Evolutionary conservation across 352 stramenopile genomes (phyloP), one percentile per base, ranked within the genome.

Genomic region (Pythium chondricola): DNA sequence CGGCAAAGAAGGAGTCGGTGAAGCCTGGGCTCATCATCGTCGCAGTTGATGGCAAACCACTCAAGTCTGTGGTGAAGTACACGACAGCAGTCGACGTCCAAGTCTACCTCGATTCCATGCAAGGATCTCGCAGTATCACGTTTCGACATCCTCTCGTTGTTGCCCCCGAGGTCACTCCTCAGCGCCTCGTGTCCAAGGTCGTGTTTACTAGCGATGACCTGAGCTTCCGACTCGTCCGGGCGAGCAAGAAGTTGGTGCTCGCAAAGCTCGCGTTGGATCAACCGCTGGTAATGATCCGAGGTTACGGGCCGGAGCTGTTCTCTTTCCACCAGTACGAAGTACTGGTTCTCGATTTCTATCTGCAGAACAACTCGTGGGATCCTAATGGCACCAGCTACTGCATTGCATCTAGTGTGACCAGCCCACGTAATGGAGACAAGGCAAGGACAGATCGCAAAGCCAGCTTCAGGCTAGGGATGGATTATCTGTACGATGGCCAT

Each of bases 241-340:
- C 82, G 17, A 63, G 63, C 31, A 69, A 76, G 18, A 88, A 78
- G 33, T 61, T 59, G 27, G 63, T 91, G 1, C 55, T 95, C 2
- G 71, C 72, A 1, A 73, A 88, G 42, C 43, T 80, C 8, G 66
- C 74, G 36, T 41, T 92, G 16, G 64, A 74, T 24, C 52, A 63
- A 2, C 77, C 77, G 21, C 37, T 58, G 1, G 61, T 95, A 11
- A 44, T 56, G 4, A 85, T 95, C 36, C 63, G 67, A 41, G 84
- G 84, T 0, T 93, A 83, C 61, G 84, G 84, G 0, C 80, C 82
- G 0, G 74, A 71, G 21, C 63, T 93, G 13, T 95, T 93, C 43
- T 81, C 74, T 16, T 95, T 80, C 29, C 84, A 95, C 53, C 64
- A 69, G 11, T 95, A 93, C 44, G 67, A 85, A 20, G 42, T 88